Evolutionary conservation across 1,284 basidiomycete species (phyloP), one percentile per base, ranked within the genome.

Genomic region (Abortiporus biennis): DNA sequence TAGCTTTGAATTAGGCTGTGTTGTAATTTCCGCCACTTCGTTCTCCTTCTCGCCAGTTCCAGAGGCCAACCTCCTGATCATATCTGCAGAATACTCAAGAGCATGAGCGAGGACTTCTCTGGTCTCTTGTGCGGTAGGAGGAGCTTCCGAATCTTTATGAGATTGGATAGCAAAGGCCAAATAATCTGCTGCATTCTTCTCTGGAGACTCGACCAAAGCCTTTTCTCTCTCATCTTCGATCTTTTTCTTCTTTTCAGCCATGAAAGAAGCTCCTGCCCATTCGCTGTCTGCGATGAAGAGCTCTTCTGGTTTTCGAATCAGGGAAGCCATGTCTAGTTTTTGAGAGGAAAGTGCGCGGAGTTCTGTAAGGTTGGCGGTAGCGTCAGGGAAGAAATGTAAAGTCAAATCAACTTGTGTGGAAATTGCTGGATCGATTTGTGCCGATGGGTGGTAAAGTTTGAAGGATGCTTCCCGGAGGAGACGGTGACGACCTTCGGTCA

Each of bases 241-340:
- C 44, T 44, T 46, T 39, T 45, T 50, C 40, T 54, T 59, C 50
- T 61, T 56, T 47, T 54, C 15, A 51, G 55, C 58, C 67, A 72
- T 48, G 69, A 52, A 58, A 38, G 45, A 55, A 13, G 58, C 57
- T 0, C 56, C 73, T 4, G 65, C 68, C 79, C 78, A 81, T 50
- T 71, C 78, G 45, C 70, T 67, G 50, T 83, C 78, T 47, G 81
- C 81, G 37, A 67, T 57, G 47, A 78, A 78, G 24, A 87, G 56
- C 57, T 88, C 85, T 22, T 74, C 70, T 0, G 83, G 80, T 1
- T 57, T 53, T 36, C 65, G 71, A 43, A 87, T 77, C 33, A 87
- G 65, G 13, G 78, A 63, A 2, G 71, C 74, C 70, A 87, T 81
- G 56, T 88, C 85, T 43, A 88, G 70, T 50, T 70, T 74, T 38